These are phyloP conservation scores for Suillus subalutaceus DNA, from an alignment of 768 basidiomycete genomes.

Conservation along the genomic window DNA sequence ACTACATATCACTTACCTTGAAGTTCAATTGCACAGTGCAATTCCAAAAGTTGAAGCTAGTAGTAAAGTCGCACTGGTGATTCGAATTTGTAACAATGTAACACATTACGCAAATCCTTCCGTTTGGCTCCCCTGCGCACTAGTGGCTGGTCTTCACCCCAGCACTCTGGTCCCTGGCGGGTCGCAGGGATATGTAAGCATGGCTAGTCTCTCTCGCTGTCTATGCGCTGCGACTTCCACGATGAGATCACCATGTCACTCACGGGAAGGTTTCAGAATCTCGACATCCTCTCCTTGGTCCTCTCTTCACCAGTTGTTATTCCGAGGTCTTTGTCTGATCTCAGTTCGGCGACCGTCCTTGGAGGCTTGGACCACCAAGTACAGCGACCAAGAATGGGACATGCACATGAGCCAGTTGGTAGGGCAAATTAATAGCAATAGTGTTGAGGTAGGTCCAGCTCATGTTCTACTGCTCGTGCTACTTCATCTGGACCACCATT, in stretches of 20 bases:
- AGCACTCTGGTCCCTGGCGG: neutral
- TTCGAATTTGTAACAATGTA: neutral
- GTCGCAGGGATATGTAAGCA: neutral
- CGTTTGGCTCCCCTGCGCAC: neutral
- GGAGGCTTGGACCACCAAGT: no score
- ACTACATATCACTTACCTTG: neutral
- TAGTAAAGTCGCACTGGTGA: neutral
- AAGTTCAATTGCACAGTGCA: no score
- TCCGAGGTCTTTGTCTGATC: slow-evolving; percentile 5
- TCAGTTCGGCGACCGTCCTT: slow-evolving; percentile 6
- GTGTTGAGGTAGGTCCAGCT: neutral
- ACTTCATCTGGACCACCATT: neutral
- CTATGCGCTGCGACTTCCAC: neutral
- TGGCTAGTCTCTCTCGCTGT: no score
- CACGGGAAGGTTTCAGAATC: no score
- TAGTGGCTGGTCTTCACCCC: neutral
- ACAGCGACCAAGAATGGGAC: neutral
- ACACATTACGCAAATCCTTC: neutral
- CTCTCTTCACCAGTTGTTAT: neutral
- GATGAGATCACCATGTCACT: no score
- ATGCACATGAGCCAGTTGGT: neutral
- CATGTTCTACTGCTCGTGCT: neutral
- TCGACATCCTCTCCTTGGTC: no score
- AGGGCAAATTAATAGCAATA: neutral
- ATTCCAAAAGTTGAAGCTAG: neutral